Conservation (phyloP, 2,329 filamentous ascomycete species). For the Passalora sequoiae region DNA sequence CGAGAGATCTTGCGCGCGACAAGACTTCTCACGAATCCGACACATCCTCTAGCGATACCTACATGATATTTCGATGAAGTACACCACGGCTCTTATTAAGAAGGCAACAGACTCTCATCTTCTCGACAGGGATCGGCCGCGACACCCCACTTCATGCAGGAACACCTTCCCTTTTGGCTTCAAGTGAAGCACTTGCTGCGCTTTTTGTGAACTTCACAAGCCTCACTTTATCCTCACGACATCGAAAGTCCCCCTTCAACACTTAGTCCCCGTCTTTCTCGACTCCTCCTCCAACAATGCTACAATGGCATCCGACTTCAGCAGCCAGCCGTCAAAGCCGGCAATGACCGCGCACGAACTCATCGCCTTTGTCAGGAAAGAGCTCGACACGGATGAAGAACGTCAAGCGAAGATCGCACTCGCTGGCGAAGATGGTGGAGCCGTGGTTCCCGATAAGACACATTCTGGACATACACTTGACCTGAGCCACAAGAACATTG, state of each 20-base stretch:
- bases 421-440: slow-evolving; percentile 13
- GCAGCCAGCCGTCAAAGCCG: slow-evolving; percentile 16
- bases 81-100: no score
- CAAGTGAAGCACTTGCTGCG: neutral
- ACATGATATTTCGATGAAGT: no score
- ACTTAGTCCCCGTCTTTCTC: no score
- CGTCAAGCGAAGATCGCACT: slow-evolving; percentile 29
- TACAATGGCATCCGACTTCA: slow-evolving; percentile 27
- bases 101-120: no score
- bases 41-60: no score
- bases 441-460: slow-evolving; percentile 25
- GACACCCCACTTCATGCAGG: slow-evolving; percentile 6
- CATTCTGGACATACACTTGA: slow-evolving; percentile 69
- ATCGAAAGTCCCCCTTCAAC: no score
- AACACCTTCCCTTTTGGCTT: slow-evolving; percentile 6
- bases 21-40: no score
- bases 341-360: slow-evolving; percentile 27
- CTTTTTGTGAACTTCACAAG: no score
- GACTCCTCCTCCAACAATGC: slow-evolving; percentile 19
- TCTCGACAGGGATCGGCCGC: no score
- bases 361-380: slow-evolving; percentile 29
- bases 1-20: no score
- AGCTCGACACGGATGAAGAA: slow-evolving; percentile 32
- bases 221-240: no score
- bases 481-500: slow-evolving; percentile 68